These are phyloP conservation scores for Ustilago cynodontis DNA, from an alignment of 1,284 basidiomycete species.

Conservation along the genomic window DNA sequence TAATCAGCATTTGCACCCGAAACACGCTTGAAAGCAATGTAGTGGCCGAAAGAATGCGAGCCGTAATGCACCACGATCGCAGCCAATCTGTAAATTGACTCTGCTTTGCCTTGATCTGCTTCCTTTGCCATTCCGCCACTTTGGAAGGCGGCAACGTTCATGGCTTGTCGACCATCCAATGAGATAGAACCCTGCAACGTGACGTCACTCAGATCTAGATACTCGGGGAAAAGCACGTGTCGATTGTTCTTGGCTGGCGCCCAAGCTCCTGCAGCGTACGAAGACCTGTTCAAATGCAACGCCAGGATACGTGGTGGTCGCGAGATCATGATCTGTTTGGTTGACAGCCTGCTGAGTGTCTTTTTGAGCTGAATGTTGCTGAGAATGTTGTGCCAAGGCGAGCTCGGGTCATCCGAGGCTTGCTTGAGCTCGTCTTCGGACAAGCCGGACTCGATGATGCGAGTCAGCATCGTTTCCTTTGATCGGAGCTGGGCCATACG, in stretches of 20 bases:
- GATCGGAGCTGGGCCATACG: conserved; percentile 34
- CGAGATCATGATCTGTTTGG: conserved; percentile 68
- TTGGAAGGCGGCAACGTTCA: conserved; percentile 17
- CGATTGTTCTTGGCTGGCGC: conserved; percentile 65
- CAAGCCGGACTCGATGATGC: conserved; percentile 43
- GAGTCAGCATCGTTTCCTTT: conserved; percentile 29
- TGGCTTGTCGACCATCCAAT: conserved; percentile 27
- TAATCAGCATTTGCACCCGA: background rate
- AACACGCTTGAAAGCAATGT: conserved; percentile 62
- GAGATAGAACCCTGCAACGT: conserved; percentile 54
- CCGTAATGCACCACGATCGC: conserved; percentile 68
- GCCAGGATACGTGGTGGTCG: conserved; percentile 57
- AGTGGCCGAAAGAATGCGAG: conserved; percentile 66
- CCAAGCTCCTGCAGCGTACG: conserved; percentile 47
- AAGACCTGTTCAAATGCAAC: conserved; percentile 65
- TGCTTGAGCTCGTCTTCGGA: conserved; percentile 61
- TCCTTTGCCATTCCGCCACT: background rate
- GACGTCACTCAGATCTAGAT: conserved; percentile 57
- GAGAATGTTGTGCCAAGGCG: conserved; percentile 31
- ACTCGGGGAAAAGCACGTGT: conserved; percentile 60
- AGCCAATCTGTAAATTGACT: conserved; percentile 48
- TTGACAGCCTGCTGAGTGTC: conserved; percentile 47
- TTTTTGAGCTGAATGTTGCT: conserved; percentile 39
- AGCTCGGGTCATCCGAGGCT: conserved; percentile 25
- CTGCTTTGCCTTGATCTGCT: conserved; percentile 1